Conservation (phyloP, 441 rosid species). For the Euphorbia corollata region DNA sequence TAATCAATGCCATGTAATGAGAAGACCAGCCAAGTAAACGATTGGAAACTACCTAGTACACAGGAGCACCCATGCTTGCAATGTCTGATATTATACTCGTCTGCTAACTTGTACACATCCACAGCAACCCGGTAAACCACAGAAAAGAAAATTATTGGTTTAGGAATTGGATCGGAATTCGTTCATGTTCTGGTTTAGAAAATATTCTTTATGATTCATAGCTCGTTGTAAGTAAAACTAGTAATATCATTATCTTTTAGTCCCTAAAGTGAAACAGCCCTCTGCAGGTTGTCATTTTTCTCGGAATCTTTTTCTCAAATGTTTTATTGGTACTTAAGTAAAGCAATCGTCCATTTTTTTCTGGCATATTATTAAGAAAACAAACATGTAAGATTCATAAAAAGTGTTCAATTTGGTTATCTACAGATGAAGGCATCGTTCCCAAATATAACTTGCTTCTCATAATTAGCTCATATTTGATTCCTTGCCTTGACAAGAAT, state of each 20-base stretch:
- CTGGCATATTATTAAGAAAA: too few species aligned
- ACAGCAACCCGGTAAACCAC: not conserved
- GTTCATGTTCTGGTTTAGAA: not conserved
- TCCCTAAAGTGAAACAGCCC: not conserved
- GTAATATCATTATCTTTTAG: not conserved
- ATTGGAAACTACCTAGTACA: not conserved
- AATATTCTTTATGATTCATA: not conserved
- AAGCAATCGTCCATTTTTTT: too few species aligned
- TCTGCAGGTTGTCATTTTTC: not conserved
- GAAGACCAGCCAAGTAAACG: not conserved
- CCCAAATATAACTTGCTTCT: conserved; percentile 58
- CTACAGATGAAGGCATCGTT: not conserved
- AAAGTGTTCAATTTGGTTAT: too few species aligned
- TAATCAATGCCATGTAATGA: not conserved
- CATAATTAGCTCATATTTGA: conserved; percentile 37
- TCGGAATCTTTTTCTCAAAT: too few species aligned
- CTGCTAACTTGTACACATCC: not conserved
- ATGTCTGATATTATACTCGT: not conserved
- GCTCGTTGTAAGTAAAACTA: not conserved
- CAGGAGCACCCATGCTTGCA: not conserved
- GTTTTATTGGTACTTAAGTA: too few species aligned
- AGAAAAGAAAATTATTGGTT: not conserved
- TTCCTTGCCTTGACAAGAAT: conserved; percentile 56
- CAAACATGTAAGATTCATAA: too few species aligned
- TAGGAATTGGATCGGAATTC: not conserved